Evolutionary conservation across 768 basidiomycete genomes (phyloP), one percentile per base, ranked within the genome.

Genomic region (Suillus subluteus): DNA sequence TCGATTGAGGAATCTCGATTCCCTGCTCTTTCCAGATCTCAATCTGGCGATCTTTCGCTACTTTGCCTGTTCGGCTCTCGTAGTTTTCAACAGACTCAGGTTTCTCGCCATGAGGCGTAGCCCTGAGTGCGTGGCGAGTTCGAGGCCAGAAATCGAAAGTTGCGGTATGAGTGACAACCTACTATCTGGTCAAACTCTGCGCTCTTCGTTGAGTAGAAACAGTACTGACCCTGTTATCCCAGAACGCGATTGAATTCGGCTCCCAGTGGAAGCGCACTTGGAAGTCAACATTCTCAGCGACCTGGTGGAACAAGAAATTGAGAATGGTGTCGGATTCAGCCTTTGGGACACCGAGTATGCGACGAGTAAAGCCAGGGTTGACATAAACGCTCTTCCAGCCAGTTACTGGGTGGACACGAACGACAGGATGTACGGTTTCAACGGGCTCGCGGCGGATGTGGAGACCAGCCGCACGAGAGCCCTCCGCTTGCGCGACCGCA

Each of bases 361-460:
- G 86, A 50, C 90, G 87, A 3, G 91, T 93, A 79, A 95, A 95
- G 18, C 92, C 90, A 43, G 90, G 88, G 74, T 95, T 94, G 73
- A 95, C 89, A 72, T 89, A 94, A 68, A 95, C 79, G 66, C 87
- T 88, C 83, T 95, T 94, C 87, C 89, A 91, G 15, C 93, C 92
- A 1, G 94, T 96, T 2, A 84, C 88, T 23, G 94, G 93, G 74
- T 95, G 90, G 13, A 94, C 91, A 58, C 93, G 88, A 63, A 95
- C 91, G 58, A 95, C 81, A 21, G 93, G 94, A 75, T 95, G 94
- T 40, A 91, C 71, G 5, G 86, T 85, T 77, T 92, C 91, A 66
- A 92, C 78, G 62, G 85, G 83, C 65, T 90, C 80, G 48, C 93
- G 83, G 37, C 92, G 87, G 32, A 94, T 90, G 63, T 86, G 86